Conservation (phyloP, 306 rosid genomes). For the Biancaea sappan region DNA sequence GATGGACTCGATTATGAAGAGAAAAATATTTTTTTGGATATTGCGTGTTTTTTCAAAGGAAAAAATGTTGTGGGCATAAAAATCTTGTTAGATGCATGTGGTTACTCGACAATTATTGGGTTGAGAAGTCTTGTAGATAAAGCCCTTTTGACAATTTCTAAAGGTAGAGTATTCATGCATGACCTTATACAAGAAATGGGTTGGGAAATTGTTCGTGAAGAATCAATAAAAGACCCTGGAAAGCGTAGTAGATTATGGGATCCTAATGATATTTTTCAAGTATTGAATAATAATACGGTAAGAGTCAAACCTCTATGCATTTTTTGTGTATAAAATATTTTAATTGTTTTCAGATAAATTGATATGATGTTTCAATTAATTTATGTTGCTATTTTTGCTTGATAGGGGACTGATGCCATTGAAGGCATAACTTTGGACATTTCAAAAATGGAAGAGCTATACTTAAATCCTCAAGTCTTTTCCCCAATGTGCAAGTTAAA, state of each 20-base stretch:
- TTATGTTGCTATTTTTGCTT: not conserved
- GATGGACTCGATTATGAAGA: not conserved
- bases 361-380: not conserved
- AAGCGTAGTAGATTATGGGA: not conserved
- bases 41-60: not conserved
- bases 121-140: not conserved
- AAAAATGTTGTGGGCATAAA: not conserved
- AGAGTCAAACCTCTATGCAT: not conserved
- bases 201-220: not conserved
- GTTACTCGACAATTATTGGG: not conserved
- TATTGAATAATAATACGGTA: not conserved
- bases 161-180: not conserved
- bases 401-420: not conserved
- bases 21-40: not conserved
- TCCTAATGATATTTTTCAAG: not conserved
- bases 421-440: not conserved
- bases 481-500: not conserved
- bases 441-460: not conserved
- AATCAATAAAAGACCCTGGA: not conserved
- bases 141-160: not conserved
- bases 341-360: not conserved
- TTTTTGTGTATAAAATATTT: not conserved
- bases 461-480: not conserved
- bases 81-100: not conserved
- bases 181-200: slow-evolving; percentile 13